Conservation (phyloP, 305 asterid genomes). For the Striga hermonthica region DNA sequence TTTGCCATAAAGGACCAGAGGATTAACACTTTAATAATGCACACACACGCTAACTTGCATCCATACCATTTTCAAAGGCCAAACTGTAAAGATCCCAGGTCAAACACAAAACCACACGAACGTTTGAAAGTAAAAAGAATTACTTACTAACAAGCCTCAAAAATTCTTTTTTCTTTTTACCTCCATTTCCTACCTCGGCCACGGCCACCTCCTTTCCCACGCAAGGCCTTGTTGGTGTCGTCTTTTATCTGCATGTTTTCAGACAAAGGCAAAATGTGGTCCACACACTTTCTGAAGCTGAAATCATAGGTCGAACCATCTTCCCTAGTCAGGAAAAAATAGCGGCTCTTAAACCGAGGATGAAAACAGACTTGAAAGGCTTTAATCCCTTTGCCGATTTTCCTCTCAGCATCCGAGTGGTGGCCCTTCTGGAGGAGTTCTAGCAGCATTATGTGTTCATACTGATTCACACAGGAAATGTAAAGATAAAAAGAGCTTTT, state of each 20-base stretch:
- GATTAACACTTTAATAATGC: no score
- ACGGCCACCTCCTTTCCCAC: constrained; percentile 59
- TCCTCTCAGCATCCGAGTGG: constrained; percentile 68
- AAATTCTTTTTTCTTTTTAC: constrained; percentile 32
- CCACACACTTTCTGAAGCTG: constrained; percentile 91
- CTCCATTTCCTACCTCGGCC: constrained; percentile 55
- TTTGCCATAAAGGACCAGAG: no score
- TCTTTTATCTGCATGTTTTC: constrained; percentile 70
- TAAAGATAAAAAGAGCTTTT: no score
- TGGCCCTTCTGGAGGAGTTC: constrained; percentile 87
- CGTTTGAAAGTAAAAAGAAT: not conserved
- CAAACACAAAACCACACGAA: not conserved
- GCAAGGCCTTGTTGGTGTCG: constrained; percentile 57
- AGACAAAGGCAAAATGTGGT: constrained; percentile 73
- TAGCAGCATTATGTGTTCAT: constrained; percentile 56
- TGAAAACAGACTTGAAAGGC: constrained; percentile 77
- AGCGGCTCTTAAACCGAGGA: constrained; percentile 79
- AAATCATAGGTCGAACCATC: constrained; percentile 78
- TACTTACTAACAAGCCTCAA: no score
- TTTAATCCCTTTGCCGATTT: constrained; percentile 62
- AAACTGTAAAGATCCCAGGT: no score
- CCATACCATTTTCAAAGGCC: no score
- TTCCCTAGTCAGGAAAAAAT: constrained; percentile 76
- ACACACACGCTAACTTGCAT: no score
- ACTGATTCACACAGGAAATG: constrained; percentile 36